These are phyloP conservation scores for Ziziphus jujuba DNA, from an alignment of 306 rosid genomes.

Conservation along the genomic window DNA sequence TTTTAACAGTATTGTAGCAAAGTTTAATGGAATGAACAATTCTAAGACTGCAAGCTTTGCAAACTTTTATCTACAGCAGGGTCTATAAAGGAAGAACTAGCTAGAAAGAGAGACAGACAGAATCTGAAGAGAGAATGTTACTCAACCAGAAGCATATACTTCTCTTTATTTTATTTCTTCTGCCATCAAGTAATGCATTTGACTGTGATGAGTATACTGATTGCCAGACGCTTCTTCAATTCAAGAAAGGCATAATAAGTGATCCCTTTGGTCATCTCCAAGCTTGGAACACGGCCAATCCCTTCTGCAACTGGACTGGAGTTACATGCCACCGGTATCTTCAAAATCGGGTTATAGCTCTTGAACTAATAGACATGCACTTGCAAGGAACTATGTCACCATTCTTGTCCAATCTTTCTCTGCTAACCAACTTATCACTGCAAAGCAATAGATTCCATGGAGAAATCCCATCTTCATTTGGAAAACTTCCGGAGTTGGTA, in stretches of 20 bases:
- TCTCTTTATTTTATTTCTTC: slow-evolving; percentile 2
- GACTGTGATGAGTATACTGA: slow-evolving; percentile 17
- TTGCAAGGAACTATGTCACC: slow-evolving; percentile 26
- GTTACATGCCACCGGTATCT: slow-evolving; percentile 17
- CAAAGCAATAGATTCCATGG: slow-evolving; percentile 20
- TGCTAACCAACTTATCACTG: slow-evolving; percentile 17
- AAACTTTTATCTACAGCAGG: too few species aligned
- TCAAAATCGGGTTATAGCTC: slow-evolving; percentile 12
- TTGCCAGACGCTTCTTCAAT: slow-evolving; percentile 23
- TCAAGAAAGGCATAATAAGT: slow-evolving; percentile 14
- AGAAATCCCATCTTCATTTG: slow-evolving; percentile 22
- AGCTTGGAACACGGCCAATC: slow-evolving; percentile 25
- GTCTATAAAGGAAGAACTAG: neutral
- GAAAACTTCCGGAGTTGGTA: slow-evolving; percentile 13
- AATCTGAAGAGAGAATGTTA: slow-evolving; percentile 11
- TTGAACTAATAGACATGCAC: slow-evolving; percentile 19
- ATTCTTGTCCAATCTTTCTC: slow-evolving; percentile 27
- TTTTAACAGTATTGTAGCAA: too few species aligned
- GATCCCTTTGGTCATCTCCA: slow-evolving; percentile 27
- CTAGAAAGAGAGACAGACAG: neutral
- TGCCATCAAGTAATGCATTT: slow-evolving; percentile 4
- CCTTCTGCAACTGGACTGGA: slow-evolving; percentile 41
- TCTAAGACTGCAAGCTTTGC: too few species aligned
- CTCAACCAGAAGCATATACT: neutral
- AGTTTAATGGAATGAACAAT: too few species aligned